Evolutionary conservation across 2,329 filamentous ascomycete species (phyloP).

Genomic region (Fusarium globosum): DNA sequence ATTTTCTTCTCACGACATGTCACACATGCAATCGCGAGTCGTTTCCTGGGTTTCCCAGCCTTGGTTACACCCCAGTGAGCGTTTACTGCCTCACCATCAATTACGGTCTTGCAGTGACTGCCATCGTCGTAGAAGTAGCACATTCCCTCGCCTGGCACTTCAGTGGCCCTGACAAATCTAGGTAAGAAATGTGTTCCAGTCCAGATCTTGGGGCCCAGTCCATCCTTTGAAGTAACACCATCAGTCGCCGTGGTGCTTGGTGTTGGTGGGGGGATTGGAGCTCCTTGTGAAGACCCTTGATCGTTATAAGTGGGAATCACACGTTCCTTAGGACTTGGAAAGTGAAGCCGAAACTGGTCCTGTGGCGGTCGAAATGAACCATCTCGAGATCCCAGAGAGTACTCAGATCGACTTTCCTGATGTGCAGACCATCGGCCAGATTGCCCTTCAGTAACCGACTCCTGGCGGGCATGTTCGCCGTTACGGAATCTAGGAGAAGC

Average conservation of each 20-base stretch:
- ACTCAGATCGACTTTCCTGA: conserved; percentile 59
- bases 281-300: conserved; percentile 40
- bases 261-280: conserved; percentile 45
- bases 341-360: conserved; percentile 51
- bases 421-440: conserved; percentile 53
- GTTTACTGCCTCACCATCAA: conserved; percentile 88
- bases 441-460: conserved; percentile 52
- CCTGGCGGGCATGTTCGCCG: conserved; percentile 50
- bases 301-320: conserved; percentile 43
- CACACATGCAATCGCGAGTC: conserved; percentile 90
- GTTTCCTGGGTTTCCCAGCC: conserved; percentile 91
- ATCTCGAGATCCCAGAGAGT: conserved; percentile 58
- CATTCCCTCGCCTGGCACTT: conserved; percentile 80
- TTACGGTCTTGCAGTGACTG: conserved; percentile 82
- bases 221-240: conserved; percentile 65
- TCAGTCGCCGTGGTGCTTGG: conserved; percentile 53
- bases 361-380: conserved; percentile 48
- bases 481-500: conserved; percentile 59
- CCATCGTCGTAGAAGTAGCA: conserved; percentile 91
- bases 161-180: conserved; percentile 71
- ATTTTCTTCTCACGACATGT: conserved; percentile 98
- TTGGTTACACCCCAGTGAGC: conserved; percentile 95
- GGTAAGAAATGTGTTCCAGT: conserved; percentile 74
- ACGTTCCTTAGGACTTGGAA: conserved; percentile 51
- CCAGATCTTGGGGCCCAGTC: conserved; percentile 75